Percentiles rank a stretch among this genome's conserved stretches.
Conservation (phyloP, 2,329 filamentous ascomycete genomes). For the Neospermospora avenae region DNA sequence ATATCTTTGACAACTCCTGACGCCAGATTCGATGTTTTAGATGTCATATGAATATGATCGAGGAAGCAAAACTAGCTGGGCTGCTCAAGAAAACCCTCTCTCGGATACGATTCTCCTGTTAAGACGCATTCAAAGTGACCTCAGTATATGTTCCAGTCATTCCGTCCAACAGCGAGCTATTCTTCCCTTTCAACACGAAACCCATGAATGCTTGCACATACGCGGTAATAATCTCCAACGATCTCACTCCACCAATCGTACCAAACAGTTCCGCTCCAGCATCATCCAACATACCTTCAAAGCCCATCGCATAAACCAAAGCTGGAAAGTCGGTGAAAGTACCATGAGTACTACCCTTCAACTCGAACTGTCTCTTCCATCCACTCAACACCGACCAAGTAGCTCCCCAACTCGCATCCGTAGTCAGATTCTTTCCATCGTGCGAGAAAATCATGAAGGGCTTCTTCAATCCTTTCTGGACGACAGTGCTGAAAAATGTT, state of each 20-base stretch:
- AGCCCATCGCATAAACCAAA: constrained; percentile 19
- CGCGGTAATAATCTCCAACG: constrained; percentile 30
- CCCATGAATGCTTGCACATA: constrained; percentile 35
- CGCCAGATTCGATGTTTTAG: too few relatives aligned
- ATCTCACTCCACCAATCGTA: constrained; percentile 30
- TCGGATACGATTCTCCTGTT: too few relatives aligned
- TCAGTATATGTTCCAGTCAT: constrained; percentile 23
- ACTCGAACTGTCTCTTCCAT: constrained; percentile 34
- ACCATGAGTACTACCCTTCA: constrained; percentile 33
- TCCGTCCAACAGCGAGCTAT: constrained; percentile 11
- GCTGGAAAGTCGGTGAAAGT: constrained; percentile 34
- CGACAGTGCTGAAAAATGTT: constrained; percentile 31
- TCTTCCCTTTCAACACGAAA: constrained; percentile 26
- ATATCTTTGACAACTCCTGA: too few relatives aligned
- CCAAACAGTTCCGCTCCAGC: constrained; percentile 26
- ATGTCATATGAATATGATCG: too few relatives aligned
- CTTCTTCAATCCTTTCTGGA: constrained; percentile 26
- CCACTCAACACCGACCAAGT: constrained; percentile 29
- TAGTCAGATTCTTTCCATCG: constrained; percentile 29
- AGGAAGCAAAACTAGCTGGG: too few relatives aligned
- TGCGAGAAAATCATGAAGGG: constrained; percentile 37
- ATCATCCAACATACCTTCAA: constrained; percentile 2
- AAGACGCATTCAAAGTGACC: constrained; percentile 14
- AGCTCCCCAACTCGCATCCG: constrained; percentile 28
- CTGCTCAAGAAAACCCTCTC: too few relatives aligned